phyloP scores from a whole-genome alignment of 176 grass and related monocot species.

The Raddia distichophylla region DNA sequence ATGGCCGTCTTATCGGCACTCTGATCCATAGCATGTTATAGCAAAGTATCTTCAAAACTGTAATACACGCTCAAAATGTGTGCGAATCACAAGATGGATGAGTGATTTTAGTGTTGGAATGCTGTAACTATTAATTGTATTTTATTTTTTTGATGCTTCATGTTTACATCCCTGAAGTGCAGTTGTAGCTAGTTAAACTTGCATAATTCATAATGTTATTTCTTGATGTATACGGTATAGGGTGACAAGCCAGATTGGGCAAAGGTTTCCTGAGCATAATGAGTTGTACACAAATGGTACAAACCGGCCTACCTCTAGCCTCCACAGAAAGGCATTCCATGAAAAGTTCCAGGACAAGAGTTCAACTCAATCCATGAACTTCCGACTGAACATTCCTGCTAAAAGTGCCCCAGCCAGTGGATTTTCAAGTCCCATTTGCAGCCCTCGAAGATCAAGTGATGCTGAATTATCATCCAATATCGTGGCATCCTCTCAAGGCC shows the following conservation, averaged over 20 bases:
- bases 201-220: slow-evolving; percentile 14
- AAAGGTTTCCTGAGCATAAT: slow-evolving; percentile 53
- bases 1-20: neutral
- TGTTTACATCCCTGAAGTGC: neutral
- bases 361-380: slow-evolving; percentile 57
- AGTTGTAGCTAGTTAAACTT: neutral
- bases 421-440: slow-evolving; percentile 68
- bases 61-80: neutral
- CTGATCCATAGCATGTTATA: neutral
- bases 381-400: slow-evolving; percentile 72
- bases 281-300: slow-evolving; percentile 42
- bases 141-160: neutral
- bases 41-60: neutral
- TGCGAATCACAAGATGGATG: neutral
- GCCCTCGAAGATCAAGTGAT: slow-evolving; percentile 75
- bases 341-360: slow-evolving; percentile 62
- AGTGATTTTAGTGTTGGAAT: neutral
- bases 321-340: slow-evolving; percentile 43
- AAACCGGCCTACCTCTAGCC: slow-evolving; percentile 41
- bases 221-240: slow-evolving; percentile 42
- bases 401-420: slow-evolving; percentile 85
- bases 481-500: slow-evolving; percentile 42
- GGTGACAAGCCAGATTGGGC: slow-evolving; percentile 44
- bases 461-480: slow-evolving; percentile 44
- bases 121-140: neutral